These are phyloP conservation scores for Xanthoconium separans DNA, from an alignment of 1,284 basidiomycete species.

Conservation along the genomic window DNA sequence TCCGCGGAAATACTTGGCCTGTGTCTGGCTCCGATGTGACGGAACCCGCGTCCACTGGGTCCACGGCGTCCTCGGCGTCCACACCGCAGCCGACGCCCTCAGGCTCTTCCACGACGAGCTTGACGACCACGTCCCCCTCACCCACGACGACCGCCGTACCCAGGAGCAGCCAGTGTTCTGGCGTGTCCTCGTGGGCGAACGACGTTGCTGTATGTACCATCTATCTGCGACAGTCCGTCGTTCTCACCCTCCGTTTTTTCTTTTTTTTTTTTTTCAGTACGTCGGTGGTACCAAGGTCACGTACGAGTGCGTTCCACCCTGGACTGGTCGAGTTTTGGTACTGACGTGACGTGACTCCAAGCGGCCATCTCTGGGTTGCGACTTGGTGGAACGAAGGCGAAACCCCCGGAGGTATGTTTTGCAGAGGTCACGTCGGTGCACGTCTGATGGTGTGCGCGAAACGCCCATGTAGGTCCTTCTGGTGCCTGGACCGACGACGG, in stretches of 20 bases:
- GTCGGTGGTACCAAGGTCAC: constrained; percentile 16
- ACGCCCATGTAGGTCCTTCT: not conserved
- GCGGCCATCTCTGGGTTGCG: constrained; percentile 23
- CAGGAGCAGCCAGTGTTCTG: constrained; percentile 10
- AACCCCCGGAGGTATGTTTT: constrained; percentile 19
- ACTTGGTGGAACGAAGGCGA: constrained; percentile 21
- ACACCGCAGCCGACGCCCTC: not conserved
- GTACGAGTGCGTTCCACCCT: too few species aligned
- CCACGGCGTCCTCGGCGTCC: too few species aligned
- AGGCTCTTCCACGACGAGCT: not conserved
- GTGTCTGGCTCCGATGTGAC: not conserved
- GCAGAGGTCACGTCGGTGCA: not conserved
- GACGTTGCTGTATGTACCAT: constrained; percentile 14
- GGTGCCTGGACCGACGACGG: constrained; percentile 19
- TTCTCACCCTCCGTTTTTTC: too few species aligned
- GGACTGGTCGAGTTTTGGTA: not conserved
- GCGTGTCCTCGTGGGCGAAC: constrained; percentile 15
- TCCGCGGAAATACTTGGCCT: constrained; percentile 29
- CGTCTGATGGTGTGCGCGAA: not conserved
- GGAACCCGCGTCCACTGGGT: too few species aligned
- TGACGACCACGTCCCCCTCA: constrained; percentile 1
- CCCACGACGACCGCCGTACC: constrained; percentile 8
- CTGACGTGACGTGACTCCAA: constrained; percentile 4
- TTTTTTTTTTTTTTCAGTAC: too few species aligned
- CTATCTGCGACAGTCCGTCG: not conserved